Base-by-base conservation (phyloP, 306 rosid genomes). In the Cercis canadensis region DNA sequence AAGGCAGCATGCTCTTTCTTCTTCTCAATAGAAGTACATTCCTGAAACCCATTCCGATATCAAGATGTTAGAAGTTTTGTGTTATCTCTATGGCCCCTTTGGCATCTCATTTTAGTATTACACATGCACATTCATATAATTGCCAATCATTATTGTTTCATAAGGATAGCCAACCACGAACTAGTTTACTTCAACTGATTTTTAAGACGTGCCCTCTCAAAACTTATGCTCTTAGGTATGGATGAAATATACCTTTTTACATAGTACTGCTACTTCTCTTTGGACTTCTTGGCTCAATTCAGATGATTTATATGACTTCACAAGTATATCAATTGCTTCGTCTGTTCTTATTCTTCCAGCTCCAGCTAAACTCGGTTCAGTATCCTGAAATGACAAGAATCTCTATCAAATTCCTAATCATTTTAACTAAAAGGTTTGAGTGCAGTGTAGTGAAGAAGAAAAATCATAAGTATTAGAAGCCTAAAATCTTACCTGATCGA, bases 401-500 rank as follows among this genome's bases (percentile, higher is more conserved):
- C 16, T 58, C 44, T 43, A 43, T 54, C 14, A 69, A 9, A 69
- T 41, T 37, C 62, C 4, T 15, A 3, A 5, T 0, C n/a, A 2
- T 11, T 46, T 24, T 24, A 1, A 1, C 29, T 24, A 24, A 24
- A 1, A 24, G 29, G 29, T 24, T 24, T 24, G 29, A 24, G 29
- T 24, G 43, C 10, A n/a, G n/a, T n/a, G n/a, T n/a, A 37, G 43
- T 8, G 8, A 37, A 37, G 43, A 37, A 2, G 43, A 37, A 37
- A 37, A 37, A 0, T 3, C 1, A 24, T 37, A n/a, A 37, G 43
- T 37, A 37, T 1, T 5, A 37, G 43, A 37, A 37, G 10, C 43
- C 1, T 37, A 6, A 37, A 6, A 18, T n/a, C 78, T 44, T 76
- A 84, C 96, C 74, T 56, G 74, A 62, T 87, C 89, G 11, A 90